Conservation (phyloP, 257 asterid species). For the Nicotiana noctiflora region DNA sequence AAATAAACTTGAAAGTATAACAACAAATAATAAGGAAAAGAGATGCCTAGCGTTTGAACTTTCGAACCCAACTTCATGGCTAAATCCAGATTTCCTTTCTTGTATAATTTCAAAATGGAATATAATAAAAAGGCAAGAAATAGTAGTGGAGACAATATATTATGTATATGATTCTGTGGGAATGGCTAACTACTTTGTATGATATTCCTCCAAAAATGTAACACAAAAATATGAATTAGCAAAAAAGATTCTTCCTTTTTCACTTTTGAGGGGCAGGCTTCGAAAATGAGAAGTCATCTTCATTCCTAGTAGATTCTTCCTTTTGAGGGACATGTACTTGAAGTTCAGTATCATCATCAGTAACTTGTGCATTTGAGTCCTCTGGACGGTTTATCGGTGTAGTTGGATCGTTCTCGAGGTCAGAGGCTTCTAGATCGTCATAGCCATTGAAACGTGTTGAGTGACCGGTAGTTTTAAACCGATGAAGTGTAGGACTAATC, state of each 20-base stretch:
- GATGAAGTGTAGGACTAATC: conserved; percentile 42
- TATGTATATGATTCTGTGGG: neutral
- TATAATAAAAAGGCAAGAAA: neutral
- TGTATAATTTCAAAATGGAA: neutral
- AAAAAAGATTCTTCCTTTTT: neutral
- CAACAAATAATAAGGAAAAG: no score
- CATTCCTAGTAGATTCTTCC: conserved; percentile 29
- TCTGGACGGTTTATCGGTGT: conserved; percentile 35
- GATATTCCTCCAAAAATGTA: neutral
- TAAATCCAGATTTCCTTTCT: neutral
- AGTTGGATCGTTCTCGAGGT: conserved; percentile 53
- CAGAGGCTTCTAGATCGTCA: conserved; percentile 43
- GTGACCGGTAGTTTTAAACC: conserved; percentile 66
- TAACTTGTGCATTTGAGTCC: conserved; percentile 32
- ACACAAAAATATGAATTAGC: no score
- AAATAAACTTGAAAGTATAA: no score
- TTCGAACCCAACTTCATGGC: neutral
- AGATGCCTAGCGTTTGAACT: no score
- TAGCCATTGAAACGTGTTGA: conserved; percentile 30
- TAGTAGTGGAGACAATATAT: neutral
- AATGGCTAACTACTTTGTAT: neutral
- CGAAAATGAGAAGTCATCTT: conserved; percentile 63
- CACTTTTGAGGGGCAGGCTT: conserved; percentile 32
- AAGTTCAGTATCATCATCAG: conserved; percentile 22
- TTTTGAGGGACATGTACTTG: conserved; percentile 13